phyloP scores from a whole-genome alignment of 2,329 filamentous ascomycete genomes.

The Alternaria panax region DNA sequence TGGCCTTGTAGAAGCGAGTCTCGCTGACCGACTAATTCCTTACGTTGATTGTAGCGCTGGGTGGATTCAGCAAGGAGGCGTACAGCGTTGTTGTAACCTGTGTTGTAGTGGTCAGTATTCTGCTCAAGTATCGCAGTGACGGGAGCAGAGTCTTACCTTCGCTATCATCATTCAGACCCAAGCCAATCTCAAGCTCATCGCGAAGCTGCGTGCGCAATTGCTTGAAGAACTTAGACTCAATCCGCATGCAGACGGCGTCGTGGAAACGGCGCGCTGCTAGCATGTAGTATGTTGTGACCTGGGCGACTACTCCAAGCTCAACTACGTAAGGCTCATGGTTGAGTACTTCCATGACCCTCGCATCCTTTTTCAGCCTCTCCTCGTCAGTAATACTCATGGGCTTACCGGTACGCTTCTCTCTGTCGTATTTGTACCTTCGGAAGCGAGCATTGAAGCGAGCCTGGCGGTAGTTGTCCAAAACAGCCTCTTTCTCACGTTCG shows the following conservation, averaged over 20 bases:
- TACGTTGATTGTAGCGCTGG: constrained; percentile 17
- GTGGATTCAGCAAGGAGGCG: constrained; percentile 24
- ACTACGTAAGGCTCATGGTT: constrained; percentile 64
- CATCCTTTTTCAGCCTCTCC: constrained; percentile 35
- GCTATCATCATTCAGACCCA: constrained; percentile 28
- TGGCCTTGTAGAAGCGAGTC: constrained; percentile 23
- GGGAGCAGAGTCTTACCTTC: constrained; percentile 24
- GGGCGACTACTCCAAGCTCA: constrained; percentile 69
- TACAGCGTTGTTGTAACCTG: constrained; percentile 20
- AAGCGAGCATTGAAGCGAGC: constrained; percentile 38
- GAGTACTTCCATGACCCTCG: constrained; percentile 47
- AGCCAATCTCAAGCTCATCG: constrained; percentile 34
- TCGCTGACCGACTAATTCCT: constrained; percentile 14
- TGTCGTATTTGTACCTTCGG: constrained; percentile 35
- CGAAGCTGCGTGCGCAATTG: constrained; percentile 28
- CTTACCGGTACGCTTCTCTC: constrained; percentile 25
- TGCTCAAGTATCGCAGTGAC: neutral
- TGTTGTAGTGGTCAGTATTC: neutral
- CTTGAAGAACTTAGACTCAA: constrained; percentile 49
- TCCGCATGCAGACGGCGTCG: constrained; percentile 57
- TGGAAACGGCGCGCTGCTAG: constrained; percentile 70
- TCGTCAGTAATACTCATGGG: constrained; percentile 30
- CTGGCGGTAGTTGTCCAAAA: constrained; percentile 31
- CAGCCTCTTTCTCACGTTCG: constrained; percentile 20
- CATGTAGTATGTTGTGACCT: constrained; percentile 73